A percentile compares a stretch with the other conserved stretches of the same genome.
Evolutionary conservation across 2,329 filamentous ascomycete genomes (phyloP).

Genomic region (Exophiala spinifera): DNA sequence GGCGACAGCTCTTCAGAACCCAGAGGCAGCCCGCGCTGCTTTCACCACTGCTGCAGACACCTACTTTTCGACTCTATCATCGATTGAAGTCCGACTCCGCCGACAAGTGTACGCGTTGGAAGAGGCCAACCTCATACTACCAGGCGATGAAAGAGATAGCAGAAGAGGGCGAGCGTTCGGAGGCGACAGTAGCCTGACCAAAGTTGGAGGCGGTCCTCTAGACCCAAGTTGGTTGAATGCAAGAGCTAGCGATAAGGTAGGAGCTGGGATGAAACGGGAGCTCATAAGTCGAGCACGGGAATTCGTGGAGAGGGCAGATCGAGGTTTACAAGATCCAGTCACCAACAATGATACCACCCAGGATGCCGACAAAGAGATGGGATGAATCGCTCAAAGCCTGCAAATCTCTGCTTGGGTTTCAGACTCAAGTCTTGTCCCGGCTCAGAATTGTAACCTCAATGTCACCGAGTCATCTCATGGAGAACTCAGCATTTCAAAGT

Average conservation of each 20-base stretch:
- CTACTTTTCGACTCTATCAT: slow-evolving; percentile 71
- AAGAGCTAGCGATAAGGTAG: slow-evolving; percentile 69
- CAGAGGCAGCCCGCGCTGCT: slow-evolving; percentile 10
- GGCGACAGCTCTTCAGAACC: slow-evolving; percentile 8
- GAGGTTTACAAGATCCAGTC: background rate
- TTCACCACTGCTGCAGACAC: slow-evolving; percentile 55
- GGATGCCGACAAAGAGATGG: background rate
- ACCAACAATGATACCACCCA: background rate
- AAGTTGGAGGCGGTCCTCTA: slow-evolving; percentile 54
- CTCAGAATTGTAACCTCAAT: background rate
- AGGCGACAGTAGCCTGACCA: slow-evolving; percentile 32
- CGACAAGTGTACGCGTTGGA: slow-evolving; percentile 76
- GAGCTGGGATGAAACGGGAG: slow-evolving; percentile 78
- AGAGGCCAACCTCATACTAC: slow-evolving; percentile 69
- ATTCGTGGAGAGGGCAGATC: slow-evolving; percentile 45
- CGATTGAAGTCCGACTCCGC: slow-evolving; percentile 70
- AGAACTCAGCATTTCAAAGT: too few species aligned
- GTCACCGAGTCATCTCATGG: too few species aligned
- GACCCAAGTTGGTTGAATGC: slow-evolving; percentile 91
- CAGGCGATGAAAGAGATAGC: slow-evolving; percentile 32
- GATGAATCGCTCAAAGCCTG: background rate
- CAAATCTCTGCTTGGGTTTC: background rate
- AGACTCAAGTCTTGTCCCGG: background rate
- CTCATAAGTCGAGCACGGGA: slow-evolving; percentile 63
- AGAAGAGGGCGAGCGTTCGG: slow-evolving; percentile 24